Evolutionary conservation across 805 yeast genomes (phyloP), one percentile per base, ranked within the genome.

Genomic region (Wickerhamiella bombiphila): DNA sequence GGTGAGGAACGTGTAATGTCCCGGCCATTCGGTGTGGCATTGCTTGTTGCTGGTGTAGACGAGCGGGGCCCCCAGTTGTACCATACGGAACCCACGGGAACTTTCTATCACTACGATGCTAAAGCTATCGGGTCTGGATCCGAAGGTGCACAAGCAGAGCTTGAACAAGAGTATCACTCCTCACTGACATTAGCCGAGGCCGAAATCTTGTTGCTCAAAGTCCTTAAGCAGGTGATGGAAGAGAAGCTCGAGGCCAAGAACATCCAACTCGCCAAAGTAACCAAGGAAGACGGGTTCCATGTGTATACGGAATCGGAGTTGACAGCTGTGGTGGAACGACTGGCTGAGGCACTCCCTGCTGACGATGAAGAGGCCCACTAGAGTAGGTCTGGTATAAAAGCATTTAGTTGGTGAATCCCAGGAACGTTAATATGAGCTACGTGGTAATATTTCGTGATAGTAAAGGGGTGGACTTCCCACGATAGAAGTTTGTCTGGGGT

Each of bases 1-100:
- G 96, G 95, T 41, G 96, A 91, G 56, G 88, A 88, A 59, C 72
- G 93, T 57, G 68, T 79, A 47, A 80, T 91, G 99, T 83, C 95
- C 3, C 76, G 99, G 64, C 99, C 99, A 9, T 91, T 91, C 59
- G 99, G 99, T 56, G 99, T 91, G 35, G 99, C 99, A 1, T 64
- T 91, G 48, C 69, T 91, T 52, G 79, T 91, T 54, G 98, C 97
- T 4, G 99, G 99, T 36, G 70, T 76, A 50, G 98, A 91, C 63
- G 93, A 82, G 50, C 77, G 82, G 53, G 98, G 98, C 1, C 94
- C 95, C 34, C 98, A 91, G 60, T 70, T 91, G 50, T 62, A 81
- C 58, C 96, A 91, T 58, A 94, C 97, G n/a, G 99, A 91, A 62
- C 98, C 99, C 29, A 81, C 94, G 11, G 99, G 99, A 42, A 91